These are phyloP conservation scores for Echinosophora koreensis DNA, from an alignment of 306 rosid species.

Conservation along the genomic window DNA sequence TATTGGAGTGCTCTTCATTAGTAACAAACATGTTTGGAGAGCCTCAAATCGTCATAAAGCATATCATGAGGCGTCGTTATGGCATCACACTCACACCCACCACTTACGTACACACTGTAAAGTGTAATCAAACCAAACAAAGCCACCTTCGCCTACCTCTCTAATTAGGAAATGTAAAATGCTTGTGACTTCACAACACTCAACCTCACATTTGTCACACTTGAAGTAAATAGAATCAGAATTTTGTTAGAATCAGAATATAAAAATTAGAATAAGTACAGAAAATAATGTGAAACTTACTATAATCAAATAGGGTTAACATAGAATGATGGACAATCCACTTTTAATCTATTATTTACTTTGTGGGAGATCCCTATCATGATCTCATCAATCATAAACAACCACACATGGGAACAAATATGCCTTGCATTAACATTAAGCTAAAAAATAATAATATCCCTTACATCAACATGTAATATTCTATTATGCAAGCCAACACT, in stretches of 20 bases:
- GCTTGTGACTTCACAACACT: neutral
- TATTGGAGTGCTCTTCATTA: neutral
- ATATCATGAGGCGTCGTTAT: constrained; percentile 31
- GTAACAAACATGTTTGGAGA: constrained; percentile 34
- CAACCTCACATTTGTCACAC: neutral
- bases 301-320: too few relatives aligned
- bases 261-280: neutral
- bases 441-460: constrained; percentile 23
- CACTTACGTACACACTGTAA: constrained; percentile 47
- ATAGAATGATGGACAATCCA: constrained; percentile 36
- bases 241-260: too few relatives aligned
- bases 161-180: neutral
- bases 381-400: constrained; percentile 43
- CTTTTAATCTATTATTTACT: neutral
- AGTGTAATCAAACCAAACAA: constrained; percentile 48
- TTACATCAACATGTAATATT: constrained; percentile 26
- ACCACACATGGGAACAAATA: neutral
- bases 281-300: too few relatives aligned
- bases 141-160: neutral
- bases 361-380: constrained; percentile 45
- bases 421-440: neutral
- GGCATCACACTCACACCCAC: constrained; percentile 48
- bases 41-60: constrained; percentile 36
- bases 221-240: too few relatives aligned
- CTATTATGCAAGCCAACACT: neutral